These are phyloP conservation scores for Colletotrichum australisinense DNA, from an alignment of 2,329 filamentous ascomycete genomes.

Conservation along the genomic window DNA sequence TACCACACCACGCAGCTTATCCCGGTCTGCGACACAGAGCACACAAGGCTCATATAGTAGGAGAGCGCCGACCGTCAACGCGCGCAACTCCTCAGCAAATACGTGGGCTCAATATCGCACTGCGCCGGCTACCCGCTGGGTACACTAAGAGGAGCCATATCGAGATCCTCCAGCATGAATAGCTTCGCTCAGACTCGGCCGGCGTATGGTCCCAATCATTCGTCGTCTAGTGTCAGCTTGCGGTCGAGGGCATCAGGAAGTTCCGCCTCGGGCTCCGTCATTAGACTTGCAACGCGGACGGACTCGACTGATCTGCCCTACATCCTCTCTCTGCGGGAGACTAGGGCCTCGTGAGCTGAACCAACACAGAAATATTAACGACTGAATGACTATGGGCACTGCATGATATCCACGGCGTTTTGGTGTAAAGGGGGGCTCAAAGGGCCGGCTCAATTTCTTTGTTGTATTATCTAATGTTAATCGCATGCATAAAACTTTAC, in stretches of 20 bases:
- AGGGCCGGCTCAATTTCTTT: not conserved
- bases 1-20: slow-evolving; percentile 50
- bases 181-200: slow-evolving; percentile 57
- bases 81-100: slow-evolving; percentile 54
- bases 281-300: slow-evolving; percentile 56
- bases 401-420: slow-evolving; percentile 36
- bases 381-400: slow-evolving; percentile 29
- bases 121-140: slow-evolving; percentile 66
- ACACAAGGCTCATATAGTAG: slow-evolving; percentile 43
- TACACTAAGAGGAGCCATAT: slow-evolving; percentile 49
- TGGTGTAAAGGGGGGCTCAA: not conserved
- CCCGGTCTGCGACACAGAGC: slow-evolving; percentile 44
- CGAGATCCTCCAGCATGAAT: slow-evolving; percentile 49
- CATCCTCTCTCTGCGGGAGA: slow-evolving; percentile 41
- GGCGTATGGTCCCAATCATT: slow-evolving; percentile 51
- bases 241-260: slow-evolving; percentile 50
- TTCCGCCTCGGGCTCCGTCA: slow-evolving; percentile 54
- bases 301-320: slow-evolving; percentile 49
- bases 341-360: slow-evolving; percentile 27
- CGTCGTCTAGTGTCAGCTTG: slow-evolving; percentile 52
- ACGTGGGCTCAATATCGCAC: slow-evolving; percentile 61
- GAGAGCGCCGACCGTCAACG: slow-evolving; percentile 40
- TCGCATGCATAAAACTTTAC: not conserved
- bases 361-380: slow-evolving; percentile 11
- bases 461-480: slow-evolving; percentile 31